These are phyloP conservation scores for Eurotiales sp. DNA, from an alignment of 2,329 filamentous ascomycete species.

Conservation along the genomic window DNA sequence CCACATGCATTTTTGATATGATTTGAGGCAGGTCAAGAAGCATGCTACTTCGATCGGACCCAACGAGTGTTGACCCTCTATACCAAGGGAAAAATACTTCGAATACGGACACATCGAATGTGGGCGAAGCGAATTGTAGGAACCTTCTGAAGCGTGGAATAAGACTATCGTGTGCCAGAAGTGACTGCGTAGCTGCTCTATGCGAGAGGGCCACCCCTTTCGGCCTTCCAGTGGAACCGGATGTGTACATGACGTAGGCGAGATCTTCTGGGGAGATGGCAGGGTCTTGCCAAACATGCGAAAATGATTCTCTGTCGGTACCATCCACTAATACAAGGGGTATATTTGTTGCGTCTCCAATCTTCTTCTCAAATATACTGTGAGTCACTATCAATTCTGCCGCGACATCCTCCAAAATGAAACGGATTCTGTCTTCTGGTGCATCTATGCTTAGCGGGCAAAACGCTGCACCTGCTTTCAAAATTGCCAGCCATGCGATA, in stretches of 20 bases:
- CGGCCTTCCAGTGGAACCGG: constrained; percentile 80
- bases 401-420: constrained; percentile 73
- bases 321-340: constrained; percentile 23
- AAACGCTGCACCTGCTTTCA: constrained; percentile 80
- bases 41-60: constrained; percentile 65
- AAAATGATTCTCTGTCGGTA: constrained; percentile 10
- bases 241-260: constrained; percentile 93
- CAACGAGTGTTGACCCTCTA: constrained; percentile 68
- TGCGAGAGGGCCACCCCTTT: constrained; percentile 87
- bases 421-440: constrained; percentile 70
- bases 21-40: constrained; percentile 69
- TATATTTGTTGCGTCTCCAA: constrained; percentile 20
- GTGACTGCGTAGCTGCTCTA: constrained; percentile 71
- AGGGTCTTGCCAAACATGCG: constrained; percentile 7
- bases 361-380: constrained; percentile 19
- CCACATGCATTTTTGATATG: constrained; percentile 64
- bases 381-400: constrained; percentile 67
- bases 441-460: constrained; percentile 79
- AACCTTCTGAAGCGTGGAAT: constrained; percentile 76
- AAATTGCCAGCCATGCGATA: constrained; percentile 68
- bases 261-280: constrained; percentile 38
- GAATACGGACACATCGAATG: constrained; percentile 92
- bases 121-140: constrained; percentile 86
- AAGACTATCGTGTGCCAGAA: constrained; percentile 74
- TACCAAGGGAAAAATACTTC: constrained; percentile 88